Base-by-base conservation (phyloP, 768 basidiomycete genomes). In the Boletus speciosus region DNA sequence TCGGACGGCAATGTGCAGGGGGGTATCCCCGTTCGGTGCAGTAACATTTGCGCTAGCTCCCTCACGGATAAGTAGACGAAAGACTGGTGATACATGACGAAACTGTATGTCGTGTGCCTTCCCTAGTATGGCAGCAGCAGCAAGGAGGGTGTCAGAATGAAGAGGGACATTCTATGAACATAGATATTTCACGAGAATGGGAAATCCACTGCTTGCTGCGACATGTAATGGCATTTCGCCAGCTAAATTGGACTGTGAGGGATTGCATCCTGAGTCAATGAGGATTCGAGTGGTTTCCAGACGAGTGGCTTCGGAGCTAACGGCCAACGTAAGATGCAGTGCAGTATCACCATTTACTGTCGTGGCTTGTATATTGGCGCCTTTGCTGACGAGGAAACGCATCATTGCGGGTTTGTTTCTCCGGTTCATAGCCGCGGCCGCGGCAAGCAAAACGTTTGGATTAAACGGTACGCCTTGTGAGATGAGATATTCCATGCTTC, bases 21-120 rank as follows among this genome's bases (percentile, higher is more conserved):
- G 53, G 6, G 48, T 51, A 31, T 54, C 49, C 21, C 47, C 52
- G 27, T 54, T 40, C 14, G n/a, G 31, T 31, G 39, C n/a, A 6
- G 21, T 31, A 23, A 31, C 15, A 23, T 40, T 34, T 31, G 47
- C 38, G 16, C 10, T 19, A 31, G 51, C 51, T 8, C 45, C 51
- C 12, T 52, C 37, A 6, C 21, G 31, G 38, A 52, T 25, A 7
- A 16, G 32, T 34, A 34, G 32, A 19, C n/a, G 37, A 19, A 38
- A 38, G n/a, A 11, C n/a, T 15, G n/a, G 37, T 19, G n/a, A 25
- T 25, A 25, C 25, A 25, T 25, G 25, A 4, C 25, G 4, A 23
- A 25, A 25, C 1, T 25, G 29, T 29, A 29, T 29, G 29, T 7
- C 7, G 29, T 21, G 6, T 39, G 10, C 19, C 39, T 6, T 39